Percentiles rank a stretch among this genome's conserved stretches.
These are phyloP conservation scores for Annulohypoxylon stygium DNA, from an alignment of 495 filamentous ascomycete genomes.

Conservation along the genomic window DNA sequence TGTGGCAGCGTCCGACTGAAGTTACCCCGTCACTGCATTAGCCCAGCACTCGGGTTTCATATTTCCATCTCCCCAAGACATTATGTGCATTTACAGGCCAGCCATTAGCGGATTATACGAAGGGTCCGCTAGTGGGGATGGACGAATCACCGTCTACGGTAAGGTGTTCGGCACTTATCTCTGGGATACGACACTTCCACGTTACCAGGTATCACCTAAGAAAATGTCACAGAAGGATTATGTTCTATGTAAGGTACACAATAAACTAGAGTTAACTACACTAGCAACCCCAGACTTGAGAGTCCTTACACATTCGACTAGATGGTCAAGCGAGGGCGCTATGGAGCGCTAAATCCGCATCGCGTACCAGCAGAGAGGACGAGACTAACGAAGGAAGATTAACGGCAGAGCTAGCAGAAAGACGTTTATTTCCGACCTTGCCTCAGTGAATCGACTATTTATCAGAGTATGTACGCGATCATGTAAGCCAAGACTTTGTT, in stretches of 20 bases:
- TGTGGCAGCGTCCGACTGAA: constrained; percentile 2
- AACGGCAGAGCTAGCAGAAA: not conserved
- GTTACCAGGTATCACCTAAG: constrained; percentile 3
- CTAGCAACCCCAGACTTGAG: not conserved
- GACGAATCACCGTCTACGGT: constrained; percentile 11
- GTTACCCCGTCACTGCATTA: constrained; percentile 24
- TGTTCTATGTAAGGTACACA: not conserved
- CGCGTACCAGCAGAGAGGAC: not conserved
- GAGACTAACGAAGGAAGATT: not conserved
- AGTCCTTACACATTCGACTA: not conserved
- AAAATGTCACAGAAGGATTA: constrained; percentile 1
- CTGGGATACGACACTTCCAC: constrained; percentile 8
- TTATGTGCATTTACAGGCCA: constrained; percentile 3
- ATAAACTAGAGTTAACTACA: not conserved
- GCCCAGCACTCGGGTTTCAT: constrained; percentile 20
- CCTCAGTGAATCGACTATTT: constrained; percentile 6
- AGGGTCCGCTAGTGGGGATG: constrained; percentile 25
- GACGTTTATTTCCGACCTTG: not conserved
- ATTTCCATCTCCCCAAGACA: constrained; percentile 14
- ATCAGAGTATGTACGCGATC: not conserved
- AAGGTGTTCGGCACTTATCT: constrained; percentile 28
- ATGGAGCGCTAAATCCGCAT: not conserved
- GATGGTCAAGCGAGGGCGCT: not conserved
- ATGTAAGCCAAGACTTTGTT: not conserved
- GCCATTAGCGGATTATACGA: constrained; percentile 17